Conservation (phyloP, 495 filamentous ascomycete genomes). For the Paragyromitra xinjiangensis region DNA sequence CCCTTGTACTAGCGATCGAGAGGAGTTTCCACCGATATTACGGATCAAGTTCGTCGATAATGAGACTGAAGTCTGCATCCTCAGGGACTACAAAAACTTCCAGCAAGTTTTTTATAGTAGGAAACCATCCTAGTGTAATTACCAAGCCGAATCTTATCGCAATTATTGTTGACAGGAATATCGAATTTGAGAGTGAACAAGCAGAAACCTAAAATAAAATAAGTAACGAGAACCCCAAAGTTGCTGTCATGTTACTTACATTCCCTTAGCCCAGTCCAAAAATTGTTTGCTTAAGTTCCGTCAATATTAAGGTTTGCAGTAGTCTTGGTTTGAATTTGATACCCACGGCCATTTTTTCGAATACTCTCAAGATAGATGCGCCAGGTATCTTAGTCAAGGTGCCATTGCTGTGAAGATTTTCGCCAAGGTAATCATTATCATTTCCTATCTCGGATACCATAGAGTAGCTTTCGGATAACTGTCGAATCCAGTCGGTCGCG, state of each 20-base stretch:
- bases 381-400: neutral
- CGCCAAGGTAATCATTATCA: neutral
- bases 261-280: neutral
- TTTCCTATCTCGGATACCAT: neutral
- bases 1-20: neutral
- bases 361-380: neutral
- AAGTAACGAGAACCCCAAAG: neutral
- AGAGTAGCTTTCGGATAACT: neutral
- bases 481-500: neutral
- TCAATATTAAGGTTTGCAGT: neutral
- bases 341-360: neutral
- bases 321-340: neutral
- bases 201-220: neutral
- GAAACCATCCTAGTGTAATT: neutral
- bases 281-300: neutral
- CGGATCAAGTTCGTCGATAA: neutral
- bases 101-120: neutral
- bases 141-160: neutral
- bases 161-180: neutral
- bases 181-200: neutral
- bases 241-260: neutral
- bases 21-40: neutral
- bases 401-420: neutral
- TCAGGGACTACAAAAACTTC: neutral
- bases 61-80: neutral